A percentile compares a stretch with the other conserved stretches of the same genome.
Evolutionary conservation across 768 basidiomycete genomes (phyloP).

Genomic region (Tephrocybe sp.): DNA sequence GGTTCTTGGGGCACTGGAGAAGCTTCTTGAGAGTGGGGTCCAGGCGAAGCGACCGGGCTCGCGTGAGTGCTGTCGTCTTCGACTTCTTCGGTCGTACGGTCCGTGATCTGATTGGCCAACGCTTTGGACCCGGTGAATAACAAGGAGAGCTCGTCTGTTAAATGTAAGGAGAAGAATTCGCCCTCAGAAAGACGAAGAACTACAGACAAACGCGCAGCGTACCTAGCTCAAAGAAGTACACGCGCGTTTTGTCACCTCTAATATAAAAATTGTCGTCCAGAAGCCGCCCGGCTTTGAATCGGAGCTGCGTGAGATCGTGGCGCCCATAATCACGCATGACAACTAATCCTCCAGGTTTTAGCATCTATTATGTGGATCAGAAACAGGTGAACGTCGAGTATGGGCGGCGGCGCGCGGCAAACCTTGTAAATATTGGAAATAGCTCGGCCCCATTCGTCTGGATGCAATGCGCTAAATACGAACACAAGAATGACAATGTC

Average conservation of each 20-base stretch:
- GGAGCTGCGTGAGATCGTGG: slow-evolving; percentile 90
- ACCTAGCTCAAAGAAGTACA: slow-evolving; percentile 96
- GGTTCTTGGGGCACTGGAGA: slow-evolving; percentile 3
- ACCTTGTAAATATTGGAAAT: slow-evolving; percentile 80
- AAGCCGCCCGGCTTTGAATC: slow-evolving; percentile 86
- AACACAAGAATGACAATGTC: slow-evolving; percentile 94
- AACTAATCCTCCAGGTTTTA: slow-evolving; percentile 86
- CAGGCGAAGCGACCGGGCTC: slow-evolving; percentile 1
- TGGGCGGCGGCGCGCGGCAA: slow-evolving; percentile 18
- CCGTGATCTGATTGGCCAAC: slow-evolving; percentile 31
- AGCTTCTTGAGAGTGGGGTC: slow-evolving; percentile 4
- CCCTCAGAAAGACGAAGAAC: neutral
- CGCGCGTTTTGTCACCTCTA: slow-evolving; percentile 94
- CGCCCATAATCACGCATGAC: slow-evolving; percentile 94
- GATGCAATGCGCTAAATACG: slow-evolving; percentile 91
- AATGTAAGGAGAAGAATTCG: neutral
- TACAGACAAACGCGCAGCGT: slow-evolving; percentile 14
- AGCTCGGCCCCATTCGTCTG: slow-evolving; percentile 86
- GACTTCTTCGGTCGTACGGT: slow-evolving; percentile 31
- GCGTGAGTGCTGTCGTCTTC: slow-evolving; percentile 31
- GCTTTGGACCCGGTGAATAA: slow-evolving; percentile 69
- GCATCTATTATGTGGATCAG: slow-evolving; percentile 49
- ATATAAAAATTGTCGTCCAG: slow-evolving; percentile 96
- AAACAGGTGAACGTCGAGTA: neutral
- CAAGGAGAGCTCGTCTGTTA: slow-evolving; percentile 76